Percentiles rank a stretch among this genome's conserved stretches.
Conservation (phyloP, 2,329 filamentous ascomycete genomes). For the Leptographium procerum region DNA sequence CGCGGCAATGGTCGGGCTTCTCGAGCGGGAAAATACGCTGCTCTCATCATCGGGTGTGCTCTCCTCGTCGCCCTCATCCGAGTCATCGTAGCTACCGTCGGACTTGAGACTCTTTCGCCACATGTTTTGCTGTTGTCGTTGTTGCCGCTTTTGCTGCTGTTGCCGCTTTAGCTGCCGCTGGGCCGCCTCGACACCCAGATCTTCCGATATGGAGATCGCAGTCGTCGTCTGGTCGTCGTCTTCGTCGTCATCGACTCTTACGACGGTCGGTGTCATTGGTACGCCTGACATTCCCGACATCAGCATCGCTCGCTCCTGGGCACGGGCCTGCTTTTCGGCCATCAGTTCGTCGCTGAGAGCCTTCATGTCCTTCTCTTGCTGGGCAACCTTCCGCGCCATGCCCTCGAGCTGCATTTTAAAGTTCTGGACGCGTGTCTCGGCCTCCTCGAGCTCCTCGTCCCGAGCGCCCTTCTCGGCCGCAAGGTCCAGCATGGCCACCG, state of each 20-base stretch:
- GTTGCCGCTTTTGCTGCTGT: conserved; percentile 25
- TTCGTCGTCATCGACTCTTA: background rate
- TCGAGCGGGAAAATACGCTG: conserved; percentile 50
- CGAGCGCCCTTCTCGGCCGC: conserved; percentile 41
- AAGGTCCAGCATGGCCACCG: conserved; percentile 37
- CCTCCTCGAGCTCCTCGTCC: conserved; percentile 44
- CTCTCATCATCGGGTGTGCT: conserved; percentile 33
- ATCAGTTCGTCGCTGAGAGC: conserved; percentile 32
- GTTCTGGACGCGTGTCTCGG: conserved; percentile 37
- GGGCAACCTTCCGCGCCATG: conserved; percentile 40
- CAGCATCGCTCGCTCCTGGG: conserved; percentile 24
- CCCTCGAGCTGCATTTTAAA: conserved; percentile 50
- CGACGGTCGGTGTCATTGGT: background rate
- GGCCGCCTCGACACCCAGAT: conserved; percentile 39
- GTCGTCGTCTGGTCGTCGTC: conserved; percentile 5
- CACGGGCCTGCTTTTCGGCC: conserved; percentile 36
- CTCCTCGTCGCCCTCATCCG: conserved; percentile 29
- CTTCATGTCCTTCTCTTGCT: conserved; percentile 40
- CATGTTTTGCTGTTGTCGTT: too few relatives aligned
- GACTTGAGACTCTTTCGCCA: conserved; percentile 30
- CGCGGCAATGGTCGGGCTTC: conserved; percentile 42
- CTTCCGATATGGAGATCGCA: conserved; percentile 27
- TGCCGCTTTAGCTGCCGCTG: conserved; percentile 30
- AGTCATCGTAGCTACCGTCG: conserved; percentile 35
- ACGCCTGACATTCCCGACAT: conserved; percentile 13